Evolutionary conservation across 2,329 filamentous ascomycete genomes (phyloP), one percentile per base, ranked within the genome.

Genomic region (Aspergillus calidoustus): DNA sequence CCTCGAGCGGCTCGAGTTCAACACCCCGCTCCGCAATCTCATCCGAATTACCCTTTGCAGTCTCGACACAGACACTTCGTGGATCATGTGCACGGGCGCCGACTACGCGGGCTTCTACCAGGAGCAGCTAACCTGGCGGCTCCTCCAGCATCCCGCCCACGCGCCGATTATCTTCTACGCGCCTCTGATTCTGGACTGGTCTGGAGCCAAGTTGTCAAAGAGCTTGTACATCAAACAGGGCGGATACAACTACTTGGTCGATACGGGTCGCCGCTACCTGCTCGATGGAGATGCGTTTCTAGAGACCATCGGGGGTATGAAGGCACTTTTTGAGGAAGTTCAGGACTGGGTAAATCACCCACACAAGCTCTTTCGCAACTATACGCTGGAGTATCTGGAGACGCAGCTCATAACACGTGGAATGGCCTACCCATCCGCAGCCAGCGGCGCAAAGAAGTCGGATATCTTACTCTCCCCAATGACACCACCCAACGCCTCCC

Each of bases 41-140:
- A 61, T 66, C 22, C 60, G 64, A 4, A 60, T 58, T 25, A 49
- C 52, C 3, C 53, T 57, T 23, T 58, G 47, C 44, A 47, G 56
- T 38, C 38, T 30, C 31, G 60, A 59, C 46, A 38, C 31, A 13
- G 41, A 54, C 5, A 57, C 4, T 13, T 64, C 57, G 25, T 64
- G 64, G 64, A 64, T 64, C 15, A 57, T 57, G 55, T 57, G 55
- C 19, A 57, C 55, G 8, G 55, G 55, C n/a, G 56, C 65, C 5
- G 65, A 66, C 47, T 64, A 67, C 30, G 64, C 65, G 22, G 61
- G 58, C 5, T 56, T 61, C 49, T 67, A 64, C 43, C 63, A 67
- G 47, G 65, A 64, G 38, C 55, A 57, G 6, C 17, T 57, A 3
- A 50, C 31, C 17, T 57, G 55, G 55, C 28, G 55, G 47, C 46